A percentile compares a stretch with the other conserved stretches of the same genome.
Conservation (phyloP, 371 early-diverging fungal species). For the Sanchytrium tribonematis region DNA sequence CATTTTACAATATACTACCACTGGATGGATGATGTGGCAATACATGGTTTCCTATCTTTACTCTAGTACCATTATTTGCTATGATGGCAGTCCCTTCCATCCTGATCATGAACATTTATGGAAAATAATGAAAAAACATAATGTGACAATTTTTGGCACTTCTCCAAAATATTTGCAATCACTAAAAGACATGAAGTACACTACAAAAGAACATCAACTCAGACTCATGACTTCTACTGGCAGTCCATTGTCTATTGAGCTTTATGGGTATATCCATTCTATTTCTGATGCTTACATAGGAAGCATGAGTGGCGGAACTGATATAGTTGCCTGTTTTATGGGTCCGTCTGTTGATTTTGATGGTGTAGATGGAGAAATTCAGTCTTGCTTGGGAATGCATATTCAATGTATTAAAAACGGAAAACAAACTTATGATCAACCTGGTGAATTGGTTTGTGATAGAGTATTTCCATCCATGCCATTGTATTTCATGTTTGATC, state of each 20-base stretch:
- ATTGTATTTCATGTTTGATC: conserved; percentile 63
- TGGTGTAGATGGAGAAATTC: conserved; percentile 79
- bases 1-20: conserved; percentile 76
- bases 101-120: conserved; percentile 44
- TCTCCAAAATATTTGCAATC: conserved; percentile 83
- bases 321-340: conserved; percentile 78
- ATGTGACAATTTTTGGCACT: conserved; percentile 66
- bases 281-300: conserved; percentile 66
- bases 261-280: conserved; percentile 60
- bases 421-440: conserved; percentile 34
- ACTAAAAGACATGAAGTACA: conserved; percentile 39
- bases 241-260: conserved; percentile 66
- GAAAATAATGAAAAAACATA: conserved; percentile 35
- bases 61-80: conserved; percentile 46
- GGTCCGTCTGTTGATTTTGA: conserved; percentile 56
- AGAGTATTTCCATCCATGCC: conserved; percentile 90
- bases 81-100: conserved; percentile 82
- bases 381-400: conserved; percentile 73
- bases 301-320: conserved; percentile 82
- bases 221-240: conserved; percentile 71
- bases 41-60: conserved; percentile 62
- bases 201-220: conserved; percentile 29
- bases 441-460: conserved; percentile 73
- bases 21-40: conserved; percentile 99
- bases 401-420: conserved; percentile 34